phyloP scores from a whole-genome alignment of 495 filamentous ascomycete species.

The Jackrogersella minutella region DNA sequence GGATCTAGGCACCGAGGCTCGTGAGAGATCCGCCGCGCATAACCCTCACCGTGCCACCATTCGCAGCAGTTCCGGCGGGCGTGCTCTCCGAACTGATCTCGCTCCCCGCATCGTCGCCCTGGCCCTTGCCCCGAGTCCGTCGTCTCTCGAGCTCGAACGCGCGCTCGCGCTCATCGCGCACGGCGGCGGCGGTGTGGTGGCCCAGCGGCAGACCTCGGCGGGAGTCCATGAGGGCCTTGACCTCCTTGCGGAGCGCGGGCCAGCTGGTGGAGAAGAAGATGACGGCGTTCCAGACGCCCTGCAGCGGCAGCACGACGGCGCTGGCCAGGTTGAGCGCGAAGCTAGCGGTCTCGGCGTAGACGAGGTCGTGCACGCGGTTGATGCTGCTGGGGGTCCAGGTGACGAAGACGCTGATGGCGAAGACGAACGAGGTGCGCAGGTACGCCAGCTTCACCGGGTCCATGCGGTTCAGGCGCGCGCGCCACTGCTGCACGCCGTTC shows the following conservation, averaged over 20 bases:
- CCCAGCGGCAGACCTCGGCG: slow-evolving; percentile 35
- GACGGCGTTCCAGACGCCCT: slow-evolving; percentile 85
- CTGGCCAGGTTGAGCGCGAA: slow-evolving; percentile 75
- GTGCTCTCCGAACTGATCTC: slow-evolving; percentile 38
- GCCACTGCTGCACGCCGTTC: slow-evolving; percentile 26
- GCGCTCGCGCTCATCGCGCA: slow-evolving; percentile 78
- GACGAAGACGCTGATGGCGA: slow-evolving; percentile 78
- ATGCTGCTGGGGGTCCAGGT: slow-evolving; percentile 85
- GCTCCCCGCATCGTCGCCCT: slow-evolving; percentile 35
- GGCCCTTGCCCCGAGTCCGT: slow-evolving; percentile 10
- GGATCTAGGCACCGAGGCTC: background rate
- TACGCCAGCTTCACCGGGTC: slow-evolving; percentile 76
- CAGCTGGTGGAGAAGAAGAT: slow-evolving; percentile 75
- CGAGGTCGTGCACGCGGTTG: slow-evolving; percentile 77
- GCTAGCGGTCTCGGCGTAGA: slow-evolving; percentile 61
- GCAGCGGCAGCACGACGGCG: slow-evolving; percentile 78
- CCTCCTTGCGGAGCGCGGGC: slow-evolving; percentile 47
- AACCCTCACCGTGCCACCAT: slow-evolving; percentile 28
- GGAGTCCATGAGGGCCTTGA: slow-evolving; percentile 20
- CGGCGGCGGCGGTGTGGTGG: slow-evolving; percentile 69
- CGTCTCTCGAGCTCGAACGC: slow-evolving; percentile 65
- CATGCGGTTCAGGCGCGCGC: slow-evolving; percentile 51
- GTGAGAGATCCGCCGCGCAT: slow-evolving; percentile 35
- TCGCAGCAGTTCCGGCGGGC: background rate
- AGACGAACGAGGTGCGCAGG: slow-evolving; percentile 80